Evolutionary conservation across 352 stramenopile genomes (phyloP).

Genomic region (Pythium dissimile): DNA sequence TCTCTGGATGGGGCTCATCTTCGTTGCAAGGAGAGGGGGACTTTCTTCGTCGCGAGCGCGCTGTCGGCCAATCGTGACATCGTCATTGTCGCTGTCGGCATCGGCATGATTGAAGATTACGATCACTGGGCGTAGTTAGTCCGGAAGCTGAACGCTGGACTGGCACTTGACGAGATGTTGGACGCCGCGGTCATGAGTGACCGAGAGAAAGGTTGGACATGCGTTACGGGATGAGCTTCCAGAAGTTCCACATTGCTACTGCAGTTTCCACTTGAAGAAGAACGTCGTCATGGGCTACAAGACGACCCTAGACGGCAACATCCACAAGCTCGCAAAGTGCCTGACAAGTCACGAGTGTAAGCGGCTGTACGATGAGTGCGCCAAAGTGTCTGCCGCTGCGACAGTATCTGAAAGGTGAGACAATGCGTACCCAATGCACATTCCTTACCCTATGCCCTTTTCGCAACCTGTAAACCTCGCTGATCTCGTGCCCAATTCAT

Average conservation of each 20-base stretch:
- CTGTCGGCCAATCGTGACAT: conserved; percentile 11
- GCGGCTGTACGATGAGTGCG: no score
- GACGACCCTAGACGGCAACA: conserved; percentile 1
- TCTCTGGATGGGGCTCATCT: conserved; percentile 2
- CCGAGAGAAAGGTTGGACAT: conserved; percentile 8
- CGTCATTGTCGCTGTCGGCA: conserved; percentile 1
- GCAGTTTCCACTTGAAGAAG: conserved; percentile 15
- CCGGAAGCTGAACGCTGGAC: background rate
- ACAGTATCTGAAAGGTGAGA: no score
- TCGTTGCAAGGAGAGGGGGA: conserved; percentile 3
- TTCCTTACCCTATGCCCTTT: no score
- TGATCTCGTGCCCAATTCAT: no score
- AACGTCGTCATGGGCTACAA: conserved; percentile 7
- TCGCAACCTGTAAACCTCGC: no score
- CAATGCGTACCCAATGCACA: no score
- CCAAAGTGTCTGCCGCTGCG: no score
- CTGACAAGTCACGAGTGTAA: background rate
- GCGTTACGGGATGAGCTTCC: background rate
- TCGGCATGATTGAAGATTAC: conserved; percentile 8
- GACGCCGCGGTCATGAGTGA: conserved; percentile 7
- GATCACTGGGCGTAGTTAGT: conserved; percentile 16
- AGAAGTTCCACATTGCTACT: conserved; percentile 7
- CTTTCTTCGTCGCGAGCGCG: background rate
- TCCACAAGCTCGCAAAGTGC: background rate
- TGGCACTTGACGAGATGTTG: background rate